Conservation (phyloP, 768 basidiomycete species). For the Boletellus ananiceps region DNA sequence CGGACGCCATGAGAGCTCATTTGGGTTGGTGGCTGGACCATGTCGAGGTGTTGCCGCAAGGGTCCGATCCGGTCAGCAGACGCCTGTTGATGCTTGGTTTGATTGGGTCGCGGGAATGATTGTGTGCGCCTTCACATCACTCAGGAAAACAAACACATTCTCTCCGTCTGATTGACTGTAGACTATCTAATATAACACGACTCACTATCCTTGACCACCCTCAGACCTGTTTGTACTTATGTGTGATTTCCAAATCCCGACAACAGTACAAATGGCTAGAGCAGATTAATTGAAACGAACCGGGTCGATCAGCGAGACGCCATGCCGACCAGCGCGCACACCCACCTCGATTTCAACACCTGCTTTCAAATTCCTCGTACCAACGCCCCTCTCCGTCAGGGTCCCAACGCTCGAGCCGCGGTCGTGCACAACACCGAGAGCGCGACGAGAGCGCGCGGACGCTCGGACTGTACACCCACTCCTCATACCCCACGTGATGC, state of each 20-base stretch:
- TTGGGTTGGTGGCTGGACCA: conserved; percentile 64
- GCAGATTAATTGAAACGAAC: no score
- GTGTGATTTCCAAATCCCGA: no score
- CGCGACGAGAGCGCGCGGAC: not conserved
- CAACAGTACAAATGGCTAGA: no score
- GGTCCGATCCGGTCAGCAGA: conserved; percentile 39
- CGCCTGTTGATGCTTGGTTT: conserved; percentile 49
- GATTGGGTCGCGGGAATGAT: conserved; percentile 29
- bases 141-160: no score
- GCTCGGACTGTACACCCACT: conserved; percentile 4
- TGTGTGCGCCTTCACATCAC: not conserved
- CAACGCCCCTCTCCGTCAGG: not conserved
- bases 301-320: no score
- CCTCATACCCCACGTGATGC: not conserved
- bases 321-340: no score
- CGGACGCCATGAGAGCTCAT: conserved; percentile 44
- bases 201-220: conserved; percentile 1
- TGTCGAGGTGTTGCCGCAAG: conserved; percentile 33
- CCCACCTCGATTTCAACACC: no score
- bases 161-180: conserved; percentile 9
- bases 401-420: not conserved
- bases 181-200: conserved; percentile 6
- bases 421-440: not conserved
- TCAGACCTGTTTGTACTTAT: not conserved
- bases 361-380: not conserved